Conservation (phyloP, 179 eudicot species). For the Carnegiea gigantea region DNA sequence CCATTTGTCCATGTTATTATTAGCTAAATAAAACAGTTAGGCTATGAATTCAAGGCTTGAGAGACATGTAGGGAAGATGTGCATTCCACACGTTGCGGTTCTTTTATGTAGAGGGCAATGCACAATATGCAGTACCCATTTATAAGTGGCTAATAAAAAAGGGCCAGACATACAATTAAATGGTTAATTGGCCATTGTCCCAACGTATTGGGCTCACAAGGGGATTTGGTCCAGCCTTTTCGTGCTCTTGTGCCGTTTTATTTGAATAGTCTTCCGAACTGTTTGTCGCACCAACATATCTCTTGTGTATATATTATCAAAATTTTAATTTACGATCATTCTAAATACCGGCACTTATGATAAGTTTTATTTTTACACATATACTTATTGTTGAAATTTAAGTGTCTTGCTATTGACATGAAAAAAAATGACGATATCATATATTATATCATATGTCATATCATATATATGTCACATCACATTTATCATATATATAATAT, state of each 20-base stretch:
- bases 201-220: slow-evolving; percentile 3
- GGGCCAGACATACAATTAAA: neutral
- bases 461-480: no score
- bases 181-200: slow-evolving; percentile 2
- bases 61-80: neutral
- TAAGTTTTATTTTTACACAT: no score
- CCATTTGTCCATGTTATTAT: neutral
- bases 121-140: neutral
- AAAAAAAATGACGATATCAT: no score
- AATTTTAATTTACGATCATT: no score
- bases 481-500: no score
- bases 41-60: neutral
- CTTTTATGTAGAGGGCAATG: no score
- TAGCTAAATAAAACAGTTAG: slow-evolving; percentile 16
- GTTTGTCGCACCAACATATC: neutral
- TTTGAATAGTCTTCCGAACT: slow-evolving; percentile 12
- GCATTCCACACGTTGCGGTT: no score
- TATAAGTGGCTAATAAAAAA: neutral
- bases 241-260: neutral
- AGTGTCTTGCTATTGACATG: no score
- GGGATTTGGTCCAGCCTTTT: neutral
- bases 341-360: no score
- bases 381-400: no score
- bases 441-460: no score
- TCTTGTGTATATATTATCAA: neutral